phyloP scores from a whole-genome alignment of 208 protist genomes.

The Wallacemonas rigidus region DNA sequence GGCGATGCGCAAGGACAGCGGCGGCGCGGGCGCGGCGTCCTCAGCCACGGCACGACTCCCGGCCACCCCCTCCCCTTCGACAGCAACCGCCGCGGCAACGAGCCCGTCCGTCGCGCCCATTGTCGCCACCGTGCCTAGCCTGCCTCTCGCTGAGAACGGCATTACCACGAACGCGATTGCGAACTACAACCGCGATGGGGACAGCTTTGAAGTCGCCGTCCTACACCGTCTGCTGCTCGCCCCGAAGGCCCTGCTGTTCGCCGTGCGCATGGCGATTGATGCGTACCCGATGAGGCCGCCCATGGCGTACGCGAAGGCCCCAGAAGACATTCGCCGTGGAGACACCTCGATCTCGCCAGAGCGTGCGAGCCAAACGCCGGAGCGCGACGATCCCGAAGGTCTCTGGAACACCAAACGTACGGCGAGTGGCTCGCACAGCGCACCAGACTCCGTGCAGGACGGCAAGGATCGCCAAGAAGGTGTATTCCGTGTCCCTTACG shows the following conservation, averaged over 20 bases:
- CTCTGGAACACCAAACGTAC: background rate
- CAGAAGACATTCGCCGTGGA: constrained; percentile 1
- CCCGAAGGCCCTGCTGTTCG: constrained; percentile 70
- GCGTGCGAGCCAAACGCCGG: constrained; percentile 21
- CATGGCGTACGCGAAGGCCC: constrained; percentile 58
- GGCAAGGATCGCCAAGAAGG: constrained; percentile 24
- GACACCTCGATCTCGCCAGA: constrained; percentile 17
- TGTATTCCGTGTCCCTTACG: constrained; percentile 24
- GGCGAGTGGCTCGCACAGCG: background rate
- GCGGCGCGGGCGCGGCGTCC: background rate
- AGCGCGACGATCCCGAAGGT: constrained; percentile 3
- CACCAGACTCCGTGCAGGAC: background rate
- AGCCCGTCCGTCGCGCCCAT: background rate
- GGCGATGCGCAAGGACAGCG: constrained; percentile 20
- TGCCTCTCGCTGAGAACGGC: constrained; percentile 46
- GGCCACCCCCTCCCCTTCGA: background rate
- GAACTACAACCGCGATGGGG: constrained; percentile 55
- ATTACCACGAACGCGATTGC: constrained; percentile 66
- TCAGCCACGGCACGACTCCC: background rate
- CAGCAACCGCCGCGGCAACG: background rate
- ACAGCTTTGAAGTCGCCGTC: constrained; percentile 70
- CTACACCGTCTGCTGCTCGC: constrained; percentile 83
- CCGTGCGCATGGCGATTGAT: constrained; percentile 48
- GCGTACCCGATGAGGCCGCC: constrained; percentile 55
- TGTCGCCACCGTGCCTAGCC: constrained; percentile 6